phyloP scores from a whole-genome alignment of 495 filamentous ascomycete genomes.

The Collariella sp. region DNA sequence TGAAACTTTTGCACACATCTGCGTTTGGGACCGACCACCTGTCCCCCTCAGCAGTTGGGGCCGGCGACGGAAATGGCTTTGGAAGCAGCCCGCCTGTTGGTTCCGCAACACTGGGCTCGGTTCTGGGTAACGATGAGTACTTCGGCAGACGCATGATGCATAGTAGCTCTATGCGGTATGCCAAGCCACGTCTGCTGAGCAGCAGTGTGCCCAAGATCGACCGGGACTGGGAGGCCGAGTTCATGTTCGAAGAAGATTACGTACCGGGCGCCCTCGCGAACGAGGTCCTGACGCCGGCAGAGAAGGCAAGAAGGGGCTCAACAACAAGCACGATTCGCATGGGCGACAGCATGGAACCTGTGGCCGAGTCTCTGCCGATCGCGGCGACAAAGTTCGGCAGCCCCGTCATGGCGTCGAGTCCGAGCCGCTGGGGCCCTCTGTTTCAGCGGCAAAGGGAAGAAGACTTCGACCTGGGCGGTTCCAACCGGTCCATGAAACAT shows the following conservation, averaged over 20 bases:
- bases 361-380: slow-evolving; percentile 24
- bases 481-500: slow-evolving; percentile 32
- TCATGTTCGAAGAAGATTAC: slow-evolving; percentile 89
- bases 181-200: slow-evolving; percentile 68
- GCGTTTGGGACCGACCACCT: slow-evolving; percentile 60
- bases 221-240: slow-evolving; percentile 74
- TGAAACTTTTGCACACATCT: slow-evolving; percentile 73
- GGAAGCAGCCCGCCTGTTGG: slow-evolving; percentile 59
- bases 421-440: slow-evolving; percentile 77
- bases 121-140: slow-evolving; percentile 52
- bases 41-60: slow-evolving; percentile 42
- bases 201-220: slow-evolving; percentile 65
- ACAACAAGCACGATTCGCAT: slow-evolving; percentile 32
- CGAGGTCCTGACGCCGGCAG: slow-evolving; percentile 85
- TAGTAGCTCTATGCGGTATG: slow-evolving; percentile 57
- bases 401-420: slow-evolving; percentile 61
- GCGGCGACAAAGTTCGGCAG: slow-evolving; percentile 67
- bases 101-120: slow-evolving; percentile 24
- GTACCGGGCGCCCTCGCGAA: slow-evolving; percentile 70
- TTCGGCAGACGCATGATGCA: slow-evolving; percentile 70
- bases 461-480: slow-evolving; percentile 37
- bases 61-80: slow-evolving; percentile 38
- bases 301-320: slow-evolving; percentile 77
- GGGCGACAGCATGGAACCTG: slow-evolving; percentile 45
- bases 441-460: slow-evolving; percentile 72